phyloP scores from a whole-genome alignment of 2,329 filamentous ascomycete genomes.

The Ceratocystis harringtonii region DNA sequence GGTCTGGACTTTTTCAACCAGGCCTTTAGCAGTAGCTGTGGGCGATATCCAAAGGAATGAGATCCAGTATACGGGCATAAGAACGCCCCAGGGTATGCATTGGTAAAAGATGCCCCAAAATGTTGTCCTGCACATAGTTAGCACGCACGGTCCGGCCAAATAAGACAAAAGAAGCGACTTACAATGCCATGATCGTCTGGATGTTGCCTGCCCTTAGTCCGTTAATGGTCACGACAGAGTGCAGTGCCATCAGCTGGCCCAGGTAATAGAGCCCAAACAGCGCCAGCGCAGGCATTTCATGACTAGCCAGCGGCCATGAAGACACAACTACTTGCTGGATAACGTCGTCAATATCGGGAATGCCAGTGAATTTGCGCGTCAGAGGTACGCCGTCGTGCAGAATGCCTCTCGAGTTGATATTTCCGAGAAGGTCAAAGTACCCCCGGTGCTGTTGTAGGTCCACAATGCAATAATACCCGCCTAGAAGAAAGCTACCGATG shows the following conservation, averaged over 20 bases:
- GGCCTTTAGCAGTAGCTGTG: conserved; percentile 6
- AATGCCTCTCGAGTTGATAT: not conserved
- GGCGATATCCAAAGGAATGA: conserved; percentile 20
- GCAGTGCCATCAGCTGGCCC: conserved; percentile 19
- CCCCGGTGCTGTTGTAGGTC: conserved; percentile 8
- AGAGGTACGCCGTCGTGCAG: conserved; percentile 10
- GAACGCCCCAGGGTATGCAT: conserved; percentile 19
- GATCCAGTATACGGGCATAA: conserved; percentile 20
- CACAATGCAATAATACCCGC: conserved; percentile 5
- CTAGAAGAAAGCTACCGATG: conserved; percentile 4
- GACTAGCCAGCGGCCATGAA: conserved; percentile 18
- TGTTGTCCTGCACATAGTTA: conserved; percentile 17
- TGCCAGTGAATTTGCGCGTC: conserved; percentile 17
- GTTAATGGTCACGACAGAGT: conserved; percentile 18
- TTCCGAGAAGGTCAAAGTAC: not conserved
- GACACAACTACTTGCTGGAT: conserved; percentile 18
- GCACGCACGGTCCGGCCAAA: not conserved
- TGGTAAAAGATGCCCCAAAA: conserved; percentile 21
- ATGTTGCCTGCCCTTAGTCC: conserved; percentile 19
- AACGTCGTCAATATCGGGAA: conserved; percentile 18
- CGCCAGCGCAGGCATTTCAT: conserved; percentile 15
- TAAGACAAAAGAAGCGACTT: not conserved
- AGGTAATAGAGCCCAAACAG: conserved; percentile 19
- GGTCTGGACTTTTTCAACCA: conserved; percentile 12
- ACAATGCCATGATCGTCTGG: conserved; percentile 19